These are phyloP conservation scores for Firmiana major DNA, from an alignment of 345 rosid species.

Conservation along the genomic window DNA sequence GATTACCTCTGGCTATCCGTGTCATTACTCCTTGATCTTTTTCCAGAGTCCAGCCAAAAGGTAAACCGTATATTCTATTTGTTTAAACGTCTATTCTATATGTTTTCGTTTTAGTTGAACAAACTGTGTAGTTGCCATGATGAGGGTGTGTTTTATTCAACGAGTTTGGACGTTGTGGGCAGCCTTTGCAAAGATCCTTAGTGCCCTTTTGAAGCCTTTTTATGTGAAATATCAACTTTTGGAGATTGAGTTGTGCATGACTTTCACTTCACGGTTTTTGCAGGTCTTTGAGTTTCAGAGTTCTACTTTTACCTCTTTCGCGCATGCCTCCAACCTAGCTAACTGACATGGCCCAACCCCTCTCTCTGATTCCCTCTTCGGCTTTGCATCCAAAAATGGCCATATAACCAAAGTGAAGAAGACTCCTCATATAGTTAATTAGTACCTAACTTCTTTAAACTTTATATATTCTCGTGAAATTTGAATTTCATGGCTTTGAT, in stretches of 20 bases:
- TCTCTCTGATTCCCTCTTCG: neutral
- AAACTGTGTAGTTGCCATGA: neutral
- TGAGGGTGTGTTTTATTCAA: neutral
- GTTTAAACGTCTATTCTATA: too few relatives aligned
- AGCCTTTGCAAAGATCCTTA: neutral
- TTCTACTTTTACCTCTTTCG: neutral
- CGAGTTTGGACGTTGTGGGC: neutral
- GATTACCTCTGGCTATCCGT: neutral
- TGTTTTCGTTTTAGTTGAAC: neutral
- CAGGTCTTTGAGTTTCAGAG: neutral
- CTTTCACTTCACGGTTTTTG: neutral
- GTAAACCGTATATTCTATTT: neutral
- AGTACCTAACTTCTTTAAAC: neutral
- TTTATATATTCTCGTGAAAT: neutral
- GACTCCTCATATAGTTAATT: neutral
- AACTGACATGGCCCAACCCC: neutral
- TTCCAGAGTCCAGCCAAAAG: neutral
- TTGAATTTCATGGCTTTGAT: neutral
- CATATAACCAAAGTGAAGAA: neutral
- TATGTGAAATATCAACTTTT: conserved; percentile 10
- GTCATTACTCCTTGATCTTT: neutral
- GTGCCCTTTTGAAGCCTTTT: neutral
- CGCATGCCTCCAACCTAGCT: neutral
- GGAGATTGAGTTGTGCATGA: neutral
- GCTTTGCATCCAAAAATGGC: neutral